Conservation (phyloP, 2,329 filamentous ascomycete species). For the Sclerotinia nivalis region DNA sequence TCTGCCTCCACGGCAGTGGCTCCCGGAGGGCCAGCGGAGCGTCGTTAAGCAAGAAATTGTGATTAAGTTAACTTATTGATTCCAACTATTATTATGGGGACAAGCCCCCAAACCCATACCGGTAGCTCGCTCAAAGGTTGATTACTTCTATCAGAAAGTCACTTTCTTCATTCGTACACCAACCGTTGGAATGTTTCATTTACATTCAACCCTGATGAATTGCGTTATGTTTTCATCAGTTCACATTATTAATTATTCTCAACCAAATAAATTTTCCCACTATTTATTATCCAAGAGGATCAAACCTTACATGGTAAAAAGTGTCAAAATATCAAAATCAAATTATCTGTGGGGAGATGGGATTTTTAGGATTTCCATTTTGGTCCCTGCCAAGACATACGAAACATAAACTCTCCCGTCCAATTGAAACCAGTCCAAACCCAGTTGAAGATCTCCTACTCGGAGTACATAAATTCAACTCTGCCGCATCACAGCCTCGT, state of each 20-base stretch:
- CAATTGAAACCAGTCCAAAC: not conserved
- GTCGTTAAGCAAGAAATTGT: not conserved
- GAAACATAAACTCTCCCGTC: not conserved
- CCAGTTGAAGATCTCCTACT: not conserved
- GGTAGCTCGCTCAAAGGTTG: too few species aligned
- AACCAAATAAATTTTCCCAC: too few species aligned
- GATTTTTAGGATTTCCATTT: not conserved
- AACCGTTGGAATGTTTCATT: too few species aligned
- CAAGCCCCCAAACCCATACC: constrained; percentile 3
- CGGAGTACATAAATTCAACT: not conserved
- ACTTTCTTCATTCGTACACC: too few species aligned
- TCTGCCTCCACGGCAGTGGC: constrained; percentile 5
- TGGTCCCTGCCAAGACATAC: constrained; percentile 1
- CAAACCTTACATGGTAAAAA: not conserved
- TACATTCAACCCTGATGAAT: too few species aligned
- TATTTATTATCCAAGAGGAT: not conserved
- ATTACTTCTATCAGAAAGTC: too few species aligned
- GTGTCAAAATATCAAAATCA: not conserved
- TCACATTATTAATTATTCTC: not conserved
- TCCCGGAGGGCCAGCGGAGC: not conserved
- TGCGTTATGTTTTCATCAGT: too few species aligned
- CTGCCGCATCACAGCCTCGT: constrained; percentile 18
- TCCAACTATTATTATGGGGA: not conserved
- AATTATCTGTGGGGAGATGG: not conserved
- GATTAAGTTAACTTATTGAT: not conserved